Percentiles rank a stretch among this genome's conserved stretches.
These are phyloP conservation scores for Citrus trifoliata DNA, from an alignment of 345 rosid genomes.

Conservation along the genomic window DNA sequence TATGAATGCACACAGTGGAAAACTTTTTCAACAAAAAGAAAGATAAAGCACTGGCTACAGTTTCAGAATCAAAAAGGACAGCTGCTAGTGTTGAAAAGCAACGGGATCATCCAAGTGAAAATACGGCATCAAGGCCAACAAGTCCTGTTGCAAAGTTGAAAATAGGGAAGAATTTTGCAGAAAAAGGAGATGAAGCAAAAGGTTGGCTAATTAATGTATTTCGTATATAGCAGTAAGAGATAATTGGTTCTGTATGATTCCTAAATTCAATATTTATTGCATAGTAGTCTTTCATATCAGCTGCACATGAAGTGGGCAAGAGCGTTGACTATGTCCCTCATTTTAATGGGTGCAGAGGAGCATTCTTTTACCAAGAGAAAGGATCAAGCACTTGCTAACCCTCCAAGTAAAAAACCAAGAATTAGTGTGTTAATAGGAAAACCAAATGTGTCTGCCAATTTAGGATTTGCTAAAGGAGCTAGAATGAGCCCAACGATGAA, in stretches of 20 bases:
- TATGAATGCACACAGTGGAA: conserved; percentile 37
- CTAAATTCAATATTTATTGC: neutral
- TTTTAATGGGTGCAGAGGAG: conserved; percentile 36
- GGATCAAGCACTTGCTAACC: conserved; percentile 14
- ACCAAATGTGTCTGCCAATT: neutral
- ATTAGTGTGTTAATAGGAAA: conserved; percentile 9
- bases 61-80: conserved; percentile 19
- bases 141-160: neutral
- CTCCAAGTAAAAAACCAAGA: conserved; percentile 13
- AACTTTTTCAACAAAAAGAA: conserved; percentile 43
- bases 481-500: conserved; percentile 14
- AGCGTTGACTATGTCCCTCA: neutral
- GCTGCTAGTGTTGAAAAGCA: conserved; percentile 17
- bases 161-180: neutral
- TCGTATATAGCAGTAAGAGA: neutral
- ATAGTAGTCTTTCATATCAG: neutral
- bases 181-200: neutral
- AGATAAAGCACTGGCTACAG: conserved; percentile 17
- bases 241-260: neutral
- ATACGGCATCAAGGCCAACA: conserved; percentile 11
- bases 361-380: conserved; percentile 39
- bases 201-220: neutral
- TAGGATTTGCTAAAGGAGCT: conserved; percentile 7
- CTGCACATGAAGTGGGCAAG: neutral
- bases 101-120: conserved; percentile 16